Percentiles rank a stretch among this genome's conserved stretches.
Conservation (phyloP, 2,329 filamentous ascomycete species). For the Pyrenochaeta sp. region DNA sequence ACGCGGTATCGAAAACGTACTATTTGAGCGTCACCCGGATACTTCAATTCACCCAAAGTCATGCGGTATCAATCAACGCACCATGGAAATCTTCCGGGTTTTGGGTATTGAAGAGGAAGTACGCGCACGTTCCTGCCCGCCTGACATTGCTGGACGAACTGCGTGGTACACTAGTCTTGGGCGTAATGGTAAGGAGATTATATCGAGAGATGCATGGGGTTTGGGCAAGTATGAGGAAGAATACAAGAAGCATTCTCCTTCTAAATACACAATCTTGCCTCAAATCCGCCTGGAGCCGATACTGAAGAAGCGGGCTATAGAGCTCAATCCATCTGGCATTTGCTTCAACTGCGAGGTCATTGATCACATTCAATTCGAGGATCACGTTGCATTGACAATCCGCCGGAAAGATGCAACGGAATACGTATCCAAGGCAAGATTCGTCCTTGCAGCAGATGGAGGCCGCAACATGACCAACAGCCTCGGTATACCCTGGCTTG, state of each 20-base stretch:
- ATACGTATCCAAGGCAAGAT: conserved; percentile 20
- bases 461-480: conserved; percentile 40
- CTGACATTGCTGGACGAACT: conserved; percentile 31
- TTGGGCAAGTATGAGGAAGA: conserved; percentile 31
- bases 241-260: conserved; percentile 37
- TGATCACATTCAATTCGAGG: conserved; percentile 27
- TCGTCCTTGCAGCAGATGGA: conserved; percentile 47
- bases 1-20: conserved; percentile 32
- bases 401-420: neutral
- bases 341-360: conserved; percentile 37
- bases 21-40: conserved; percentile 42
- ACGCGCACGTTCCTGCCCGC: neutral
- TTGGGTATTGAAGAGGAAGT: conserved; percentile 45
- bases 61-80: conserved; percentile 42
- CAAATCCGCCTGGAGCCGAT: conserved; percentile 52
- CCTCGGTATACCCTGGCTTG: conserved; percentile 41
- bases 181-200: conserved; percentile 36
- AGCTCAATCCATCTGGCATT: conserved; percentile 43
- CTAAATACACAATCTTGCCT: conserved; percentile 40
- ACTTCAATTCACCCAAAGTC: conserved; percentile 49
- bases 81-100: conserved; percentile 37
- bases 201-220: conserved; percentile 40
- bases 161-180: conserved; percentile 45
- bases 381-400: conserved; percentile 30
- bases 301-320: conserved; percentile 35